These are phyloP conservation scores for Schizophyllum amplum DNA, from an alignment of 1,284 basidiomycete species.

Conservation along the genomic window DNA sequence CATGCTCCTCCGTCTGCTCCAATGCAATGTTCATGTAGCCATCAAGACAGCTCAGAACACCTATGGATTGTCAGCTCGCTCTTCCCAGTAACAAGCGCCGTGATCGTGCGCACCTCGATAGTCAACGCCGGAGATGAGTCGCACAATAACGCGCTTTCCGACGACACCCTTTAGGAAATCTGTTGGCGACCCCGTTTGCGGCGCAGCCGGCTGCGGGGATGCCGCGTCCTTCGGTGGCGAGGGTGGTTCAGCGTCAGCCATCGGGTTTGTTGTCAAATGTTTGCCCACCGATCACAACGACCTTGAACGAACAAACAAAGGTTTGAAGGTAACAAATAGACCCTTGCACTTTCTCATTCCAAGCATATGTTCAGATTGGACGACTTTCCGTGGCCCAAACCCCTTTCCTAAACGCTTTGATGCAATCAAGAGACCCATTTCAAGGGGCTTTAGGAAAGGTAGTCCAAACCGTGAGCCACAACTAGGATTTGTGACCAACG, in stretches of 20 bases:
- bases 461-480: too few relatives aligned
- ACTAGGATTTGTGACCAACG: too few relatives aligned
- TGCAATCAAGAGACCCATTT: too few relatives aligned
- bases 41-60: slow-evolving; percentile 92
- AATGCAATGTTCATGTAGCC: slow-evolving; percentile 99
- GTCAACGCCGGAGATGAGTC: slow-evolving; percentile 93
- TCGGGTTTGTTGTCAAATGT: slow-evolving; percentile 23
- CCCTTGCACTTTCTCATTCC: too few relatives aligned
- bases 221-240: slow-evolving; percentile 22
- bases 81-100: background rate
- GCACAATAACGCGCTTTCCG: slow-evolving; percentile 90
- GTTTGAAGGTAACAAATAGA: too few relatives aligned
- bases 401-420: too few relatives aligned
- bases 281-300: slow-evolving; percentile 19
- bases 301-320: background rate
- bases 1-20: slow-evolving; percentile 94
- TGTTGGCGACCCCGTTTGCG: slow-evolving; percentile 62
- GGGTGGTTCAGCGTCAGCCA: slow-evolving; percentile 27
- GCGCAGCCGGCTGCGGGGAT: background rate
- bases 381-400: too few relatives aligned
- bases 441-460: too few relatives aligned
- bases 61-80: slow-evolving; percentile 30
- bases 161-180: slow-evolving; percentile 93
- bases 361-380: too few relatives aligned
- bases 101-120: slow-evolving; percentile 68